A percentile compares a stretch with the other conserved stretches of the same genome.
Evolutionary conservation across 2,329 filamentous ascomycete genomes (phyloP).

Genomic region (Trichoderma atrobrunneum): DNA sequence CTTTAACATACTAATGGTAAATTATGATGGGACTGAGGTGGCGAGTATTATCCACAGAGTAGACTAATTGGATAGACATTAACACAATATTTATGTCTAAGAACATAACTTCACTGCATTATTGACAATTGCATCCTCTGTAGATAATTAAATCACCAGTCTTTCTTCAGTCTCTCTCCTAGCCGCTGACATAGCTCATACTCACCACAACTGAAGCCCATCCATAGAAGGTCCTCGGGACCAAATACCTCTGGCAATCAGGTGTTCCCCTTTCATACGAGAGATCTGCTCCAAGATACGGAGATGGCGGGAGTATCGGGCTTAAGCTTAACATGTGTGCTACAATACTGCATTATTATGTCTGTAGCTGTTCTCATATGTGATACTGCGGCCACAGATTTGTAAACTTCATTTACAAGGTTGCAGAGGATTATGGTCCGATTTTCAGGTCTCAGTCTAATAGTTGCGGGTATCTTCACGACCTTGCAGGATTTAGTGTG

Average conservation of each 20-base stretch:
- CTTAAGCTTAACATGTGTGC: background rate
- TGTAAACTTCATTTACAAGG: background rate
- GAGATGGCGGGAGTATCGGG: background rate
- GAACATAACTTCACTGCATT: background rate
- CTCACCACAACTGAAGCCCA: background rate
- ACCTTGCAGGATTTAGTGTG: background rate
- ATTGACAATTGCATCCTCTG: background rate
- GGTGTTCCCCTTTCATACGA: background rate
- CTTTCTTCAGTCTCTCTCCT: background rate
- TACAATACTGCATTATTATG: background rate
- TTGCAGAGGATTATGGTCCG: background rate
- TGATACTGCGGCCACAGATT: accelerated
- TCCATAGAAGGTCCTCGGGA: background rate
- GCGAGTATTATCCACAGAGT: background rate
- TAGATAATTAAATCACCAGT: background rate
- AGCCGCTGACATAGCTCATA: background rate
- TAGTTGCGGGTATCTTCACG: background rate
- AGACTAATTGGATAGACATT: background rate
- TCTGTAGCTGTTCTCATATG: accelerated
- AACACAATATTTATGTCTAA: background rate
- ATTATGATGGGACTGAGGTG: accelerated
- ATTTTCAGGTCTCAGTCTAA: background rate
- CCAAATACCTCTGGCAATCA: background rate
- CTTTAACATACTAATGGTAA: accelerated
- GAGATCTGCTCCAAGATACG: background rate